Base-by-base conservation (phyloP, 495 filamentous ascomycete species). In the Amphirosellinia nigrospora region DNA sequence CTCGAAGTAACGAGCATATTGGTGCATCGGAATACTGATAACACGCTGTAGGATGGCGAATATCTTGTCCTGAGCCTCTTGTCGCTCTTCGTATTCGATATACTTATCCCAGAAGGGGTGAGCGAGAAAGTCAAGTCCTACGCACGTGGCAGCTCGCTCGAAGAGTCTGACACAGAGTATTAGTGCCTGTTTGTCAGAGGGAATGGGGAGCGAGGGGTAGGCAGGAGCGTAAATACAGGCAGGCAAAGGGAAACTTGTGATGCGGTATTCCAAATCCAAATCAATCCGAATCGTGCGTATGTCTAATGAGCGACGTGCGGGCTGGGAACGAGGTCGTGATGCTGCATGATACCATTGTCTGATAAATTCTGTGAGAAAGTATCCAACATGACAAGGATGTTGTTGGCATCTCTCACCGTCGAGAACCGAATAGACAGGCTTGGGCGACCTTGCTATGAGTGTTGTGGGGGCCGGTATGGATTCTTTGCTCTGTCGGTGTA, bases 101-200 rank as follows among this genome's bases (percentile, higher is more conserved):
- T 97, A 99, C 81, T 97, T 98, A 75, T 98, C 96, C 96, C 96
- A 99, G 84, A 99, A 98, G 0, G 93, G 94, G 76, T 98, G 94
- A 4, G 94, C 89, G 10, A 96, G 86, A 78, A 97, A 99, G 80
- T 99, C 96, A 38, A 98, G 86, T 19, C 96, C 96, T 23, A 97
- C 94, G 73, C 87, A 89, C 50, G 84, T 87, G 19, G 94, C 94
- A 62, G 90, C 96, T 74, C 96, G 91, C 80, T 98, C 96, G 75
- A 97, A 99, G 7, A 99, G 87, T 64, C 96, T 99, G 79, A 61
- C 41, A 53, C 52, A 74, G 67, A 82, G 81, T 82, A 83, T 92
- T 82, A 91, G 89, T 82, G 81, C 76, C 74, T 76, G 76, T 68
- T 72, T 56, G 53, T 4, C 61, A 52, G 34, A 71, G 71, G 70